Percentiles rank a stretch among this genome's conserved stretches.
phyloP scores from a whole-genome alignment of 2,329 filamentous ascomycete species.

The Coleophoma cylindrospora region DNA sequence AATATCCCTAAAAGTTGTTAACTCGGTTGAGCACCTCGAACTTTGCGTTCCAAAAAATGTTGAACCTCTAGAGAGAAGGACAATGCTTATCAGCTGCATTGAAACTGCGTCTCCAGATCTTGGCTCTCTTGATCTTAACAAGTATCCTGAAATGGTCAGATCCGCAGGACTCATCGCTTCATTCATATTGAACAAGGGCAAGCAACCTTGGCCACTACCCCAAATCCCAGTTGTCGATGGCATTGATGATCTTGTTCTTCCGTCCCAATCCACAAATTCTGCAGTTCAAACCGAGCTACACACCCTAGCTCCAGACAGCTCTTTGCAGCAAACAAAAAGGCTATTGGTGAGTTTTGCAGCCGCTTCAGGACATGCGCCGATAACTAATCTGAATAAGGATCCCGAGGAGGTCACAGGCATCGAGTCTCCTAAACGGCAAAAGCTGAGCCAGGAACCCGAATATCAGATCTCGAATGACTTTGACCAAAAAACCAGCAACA shows the following conservation, averaged over 20 bases:
- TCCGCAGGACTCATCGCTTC: constrained; percentile 18
- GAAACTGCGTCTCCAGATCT: constrained; percentile 14
- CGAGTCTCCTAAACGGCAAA: constrained; percentile 17
- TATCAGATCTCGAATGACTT: neutral
- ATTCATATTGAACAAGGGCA: constrained; percentile 10
- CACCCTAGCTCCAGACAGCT: neutral
- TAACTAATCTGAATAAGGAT: constrained; percentile 1
- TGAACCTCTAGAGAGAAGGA: constrained; percentile 12
- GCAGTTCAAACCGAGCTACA: constrained; percentile 8
- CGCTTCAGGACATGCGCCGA: too few species aligned
- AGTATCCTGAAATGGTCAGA: constrained; percentile 13
- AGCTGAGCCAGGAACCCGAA: constrained; percentile 9
- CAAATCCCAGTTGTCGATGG: constrained; percentile 18
- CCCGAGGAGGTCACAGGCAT: constrained; percentile 5
- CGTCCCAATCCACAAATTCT: constrained; percentile 3
- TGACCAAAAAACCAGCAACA: neutral
- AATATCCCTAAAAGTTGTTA: constrained; percentile 17
- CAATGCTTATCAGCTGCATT: constrained; percentile 17
- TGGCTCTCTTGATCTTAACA: constrained; percentile 11
- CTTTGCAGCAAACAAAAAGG: constrained; percentile 5
- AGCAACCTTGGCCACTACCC: constrained; percentile 15
- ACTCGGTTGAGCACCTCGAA: constrained; percentile 27
- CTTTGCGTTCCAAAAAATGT: constrained; percentile 15
- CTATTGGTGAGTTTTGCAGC: constrained; percentile 11
- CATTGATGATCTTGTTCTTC: constrained; percentile 4